Evolutionary conservation across 2,329 filamentous ascomycete species (phyloP), one percentile per base, ranked within the genome.

Genomic region (Neofusicoccum parvum): DNA sequence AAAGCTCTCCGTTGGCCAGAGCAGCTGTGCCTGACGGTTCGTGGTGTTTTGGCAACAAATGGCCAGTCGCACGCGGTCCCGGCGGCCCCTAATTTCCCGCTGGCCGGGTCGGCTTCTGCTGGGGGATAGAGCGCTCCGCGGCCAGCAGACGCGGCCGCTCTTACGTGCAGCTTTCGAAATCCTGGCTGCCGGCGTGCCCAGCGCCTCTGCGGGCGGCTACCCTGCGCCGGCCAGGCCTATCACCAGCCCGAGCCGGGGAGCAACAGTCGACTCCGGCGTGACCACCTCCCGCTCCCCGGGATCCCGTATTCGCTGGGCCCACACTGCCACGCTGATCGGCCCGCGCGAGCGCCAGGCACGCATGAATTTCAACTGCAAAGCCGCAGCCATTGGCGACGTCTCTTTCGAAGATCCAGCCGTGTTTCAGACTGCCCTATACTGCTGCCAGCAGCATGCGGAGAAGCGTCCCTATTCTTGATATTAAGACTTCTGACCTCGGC

Each of bases 321-420:
- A 53, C 50, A 37, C 32, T 39, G 50, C 50, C 50, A 39, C 50
- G 34, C 50, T 53, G 50, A 53, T 39, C 50, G 32, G 50, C 50
- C 50, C 50, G 34, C 50, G n/a, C 27, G n/a, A 32, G 50, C 34
- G 50, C 34, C 50, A 15, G 50, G 50, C 32, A 15, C 50, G 50
- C 50, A 37, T 53, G 50, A 53, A 53, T 39, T 53, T 53, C n/a
- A 39, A 37, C 23, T 7, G 7, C 15, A 15, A 34, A 51, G 7
- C 49, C 14, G 50, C 50, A 20, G 32, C 34, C n/a, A 3, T 37
- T 32, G 3, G 23, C 37, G 37, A 39, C 37, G 6, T 23, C 23
- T 53, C 34, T 12, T 5, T 53, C 15, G 32, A 37, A 20, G 50
- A 53, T 53, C 50, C 6, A 39, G 17, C 20, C 34, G 50, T 15